These are phyloP conservation scores for Smallanthus sonchifolius DNA, from an alignment of 129 eudicot genomes.

Conservation along the genomic window DNA sequence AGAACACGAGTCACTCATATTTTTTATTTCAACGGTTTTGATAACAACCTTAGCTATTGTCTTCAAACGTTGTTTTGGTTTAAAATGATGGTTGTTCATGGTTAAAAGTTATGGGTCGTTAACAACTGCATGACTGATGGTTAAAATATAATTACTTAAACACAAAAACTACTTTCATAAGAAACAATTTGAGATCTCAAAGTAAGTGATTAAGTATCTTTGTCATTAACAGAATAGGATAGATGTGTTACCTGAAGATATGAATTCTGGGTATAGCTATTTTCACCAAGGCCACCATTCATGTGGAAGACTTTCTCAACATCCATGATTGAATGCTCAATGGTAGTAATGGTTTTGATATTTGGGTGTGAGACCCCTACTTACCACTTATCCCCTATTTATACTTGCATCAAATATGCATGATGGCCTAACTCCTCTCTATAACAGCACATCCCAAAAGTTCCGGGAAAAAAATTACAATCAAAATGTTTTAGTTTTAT, in stretches of 20 bases:
- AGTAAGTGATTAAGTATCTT: no score
- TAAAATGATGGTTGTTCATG: neutral
- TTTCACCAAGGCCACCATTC: conserved; percentile 78
- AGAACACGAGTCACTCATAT: neutral
- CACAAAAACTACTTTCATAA: no score
- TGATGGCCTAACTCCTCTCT: conserved; percentile 18
- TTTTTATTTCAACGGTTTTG: no score
- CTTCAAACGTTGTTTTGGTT: no score
- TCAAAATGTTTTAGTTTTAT: neutral
- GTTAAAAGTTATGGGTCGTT: neutral
- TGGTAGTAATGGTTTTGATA: neutral
- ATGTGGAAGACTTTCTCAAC: conserved; percentile 75
- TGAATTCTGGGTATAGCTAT: conserved; percentile 83
- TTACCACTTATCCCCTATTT: conserved; percentile 25
- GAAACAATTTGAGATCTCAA: no score
- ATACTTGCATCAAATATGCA: conserved; percentile 20
- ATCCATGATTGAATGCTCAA: conserved; percentile 52
- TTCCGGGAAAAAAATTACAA: conserved; percentile 9
- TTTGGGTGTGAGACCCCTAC: conserved; percentile 18
- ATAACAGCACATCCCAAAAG: conserved; percentile 34
- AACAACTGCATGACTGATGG: no score
- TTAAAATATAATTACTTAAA: no score
- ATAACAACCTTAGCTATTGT: no score
- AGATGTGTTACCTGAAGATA: conserved; percentile 60
- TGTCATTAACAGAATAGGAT: neutral